Evolutionary conservation across 2,329 filamentous ascomycete species (phyloP).

Genomic region (Drechslerella dactyloides): DNA sequence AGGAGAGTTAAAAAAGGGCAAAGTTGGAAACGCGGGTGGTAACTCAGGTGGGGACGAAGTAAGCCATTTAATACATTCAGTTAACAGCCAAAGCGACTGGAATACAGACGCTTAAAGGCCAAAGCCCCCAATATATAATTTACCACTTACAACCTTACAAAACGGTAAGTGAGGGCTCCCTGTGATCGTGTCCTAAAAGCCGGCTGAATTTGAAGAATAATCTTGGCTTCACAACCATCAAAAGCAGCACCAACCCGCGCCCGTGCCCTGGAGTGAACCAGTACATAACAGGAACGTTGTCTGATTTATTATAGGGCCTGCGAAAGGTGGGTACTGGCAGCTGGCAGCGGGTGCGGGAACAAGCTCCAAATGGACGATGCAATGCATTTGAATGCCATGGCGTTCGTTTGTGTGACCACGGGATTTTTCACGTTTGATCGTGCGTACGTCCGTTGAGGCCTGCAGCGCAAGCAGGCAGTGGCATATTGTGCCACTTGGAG

Average conservation of each 20-base stretch:
- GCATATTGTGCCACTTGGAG: neutral
- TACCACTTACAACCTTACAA: neutral
- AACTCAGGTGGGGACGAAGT: too few relatives aligned
- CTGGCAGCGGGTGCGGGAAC: neutral
- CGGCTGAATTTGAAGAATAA: neutral
- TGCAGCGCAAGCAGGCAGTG: too few relatives aligned
- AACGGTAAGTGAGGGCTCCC: neutral
- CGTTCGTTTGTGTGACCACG: constrained; percentile 1
- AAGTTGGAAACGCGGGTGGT: too few relatives aligned
- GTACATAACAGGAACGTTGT: neutral
- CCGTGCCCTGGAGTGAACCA: neutral
- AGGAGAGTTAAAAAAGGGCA: too few relatives aligned
- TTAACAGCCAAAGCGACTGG: too few relatives aligned
- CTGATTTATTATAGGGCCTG: neutral
- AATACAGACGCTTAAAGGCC: neutral
- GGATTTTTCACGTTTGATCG: neutral
- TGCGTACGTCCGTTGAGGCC: too few relatives aligned
- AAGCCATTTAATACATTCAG: too few relatives aligned
- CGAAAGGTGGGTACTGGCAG: too few relatives aligned
- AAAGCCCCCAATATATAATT: neutral
- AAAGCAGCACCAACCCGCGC: neutral
- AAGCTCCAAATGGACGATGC: neutral
- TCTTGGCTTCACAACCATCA: neutral
- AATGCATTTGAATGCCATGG: neutral
- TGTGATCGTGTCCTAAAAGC: neutral